These are phyloP conservation scores for Beta macrorhiza DNA, from an alignment of 179 eudicot genomes.

Conservation along the genomic window DNA sequence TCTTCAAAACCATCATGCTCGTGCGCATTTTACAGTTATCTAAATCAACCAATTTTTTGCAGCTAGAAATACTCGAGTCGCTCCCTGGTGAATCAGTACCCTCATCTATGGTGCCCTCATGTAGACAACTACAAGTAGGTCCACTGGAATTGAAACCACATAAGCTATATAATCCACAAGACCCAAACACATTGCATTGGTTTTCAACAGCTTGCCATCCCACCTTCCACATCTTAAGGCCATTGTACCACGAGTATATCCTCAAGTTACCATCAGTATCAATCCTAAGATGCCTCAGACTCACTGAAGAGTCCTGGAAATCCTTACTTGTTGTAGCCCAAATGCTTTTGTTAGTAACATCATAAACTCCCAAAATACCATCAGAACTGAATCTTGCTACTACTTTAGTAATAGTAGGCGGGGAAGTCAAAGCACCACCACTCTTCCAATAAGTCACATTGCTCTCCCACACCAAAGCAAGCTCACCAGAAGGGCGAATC, in stretches of 20 bases:
- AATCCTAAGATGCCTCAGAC: constrained; percentile 50
- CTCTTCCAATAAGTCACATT: constrained; percentile 72
- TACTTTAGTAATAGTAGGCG: constrained; percentile 10
- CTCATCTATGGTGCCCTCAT: constrained; percentile 32
- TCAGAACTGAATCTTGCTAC: constrained; percentile 46
- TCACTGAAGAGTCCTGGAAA: constrained; percentile 41
- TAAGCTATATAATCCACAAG: constrained; percentile 58
- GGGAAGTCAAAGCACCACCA: constrained; percentile 22
- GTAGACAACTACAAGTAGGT: constrained; percentile 55
- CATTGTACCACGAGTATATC: constrained; percentile 53
- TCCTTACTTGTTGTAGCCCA: constrained; percentile 54
- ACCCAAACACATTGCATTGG: constrained; percentile 60
- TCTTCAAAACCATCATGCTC: constrained; percentile 46
- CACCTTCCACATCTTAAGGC: constrained; percentile 40
- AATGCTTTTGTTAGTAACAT: constrained; percentile 31
- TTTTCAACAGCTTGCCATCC: constrained; percentile 71
- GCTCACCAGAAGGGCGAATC: constrained; percentile 43
- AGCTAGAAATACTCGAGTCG: constrained; percentile 36
- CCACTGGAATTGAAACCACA: constrained; percentile 55
- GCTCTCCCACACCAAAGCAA: constrained; percentile 59
- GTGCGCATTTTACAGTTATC: constrained; percentile 52
- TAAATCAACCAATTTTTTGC: constrained; percentile 55
- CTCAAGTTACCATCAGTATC: constrained; percentile 64
- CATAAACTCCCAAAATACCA: constrained; percentile 51
- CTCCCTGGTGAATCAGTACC: constrained; percentile 23